Evolutionary conservation across 179 eudicot genomes (phyloP).

Genomic region (Beta lomatogona): DNA sequence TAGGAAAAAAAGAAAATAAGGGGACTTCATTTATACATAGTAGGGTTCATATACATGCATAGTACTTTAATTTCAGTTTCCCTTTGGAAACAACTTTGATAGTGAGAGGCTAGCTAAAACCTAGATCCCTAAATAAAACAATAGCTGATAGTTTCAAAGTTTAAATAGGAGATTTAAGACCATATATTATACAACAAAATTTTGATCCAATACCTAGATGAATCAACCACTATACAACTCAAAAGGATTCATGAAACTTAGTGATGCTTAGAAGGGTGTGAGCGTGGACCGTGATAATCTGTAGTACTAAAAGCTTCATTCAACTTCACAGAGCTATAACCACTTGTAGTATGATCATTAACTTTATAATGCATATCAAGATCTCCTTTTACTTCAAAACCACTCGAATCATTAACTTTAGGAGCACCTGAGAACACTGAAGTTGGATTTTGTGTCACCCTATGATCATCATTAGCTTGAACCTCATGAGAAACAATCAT

Average conservation of each 20-base stretch:
- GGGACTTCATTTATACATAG: neutral
- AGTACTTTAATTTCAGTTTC: neutral
- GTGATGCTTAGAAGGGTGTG: slow-evolving; percentile 43
- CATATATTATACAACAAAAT: slow-evolving; percentile 16
- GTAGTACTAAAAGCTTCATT: slow-evolving; percentile 33
- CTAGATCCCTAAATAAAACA: neutral
- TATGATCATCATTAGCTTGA: slow-evolving; percentile 19
- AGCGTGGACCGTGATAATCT: slow-evolving; percentile 39
- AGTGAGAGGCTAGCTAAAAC: neutral
- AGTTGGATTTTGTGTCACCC: slow-evolving; percentile 16
- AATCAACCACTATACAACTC: neutral
- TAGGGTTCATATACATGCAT: slow-evolving; percentile 5
- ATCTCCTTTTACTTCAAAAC: slow-evolving; percentile 31
- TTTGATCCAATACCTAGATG: slow-evolving; percentile 10
- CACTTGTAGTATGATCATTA: slow-evolving; percentile 20
- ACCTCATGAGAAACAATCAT: slow-evolving; percentile 18
- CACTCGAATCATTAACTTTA: slow-evolving; percentile 33
- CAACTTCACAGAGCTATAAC: slow-evolving; percentile 28
- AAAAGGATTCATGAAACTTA: slow-evolving; percentile 6
- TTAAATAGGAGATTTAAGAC: neutral
- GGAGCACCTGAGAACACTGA: slow-evolving; percentile 47
- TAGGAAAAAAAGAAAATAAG: too few relatives aligned
- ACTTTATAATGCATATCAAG: slow-evolving; percentile 20
- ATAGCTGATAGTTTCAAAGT: neutral
- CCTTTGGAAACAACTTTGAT: neutral